Percentiles rank a stretch among this genome's conserved stretches.
phyloP scores from a whole-genome alignment of 202 grass and related monocot genomes.

The Hordeum pubiflorum region DNA sequence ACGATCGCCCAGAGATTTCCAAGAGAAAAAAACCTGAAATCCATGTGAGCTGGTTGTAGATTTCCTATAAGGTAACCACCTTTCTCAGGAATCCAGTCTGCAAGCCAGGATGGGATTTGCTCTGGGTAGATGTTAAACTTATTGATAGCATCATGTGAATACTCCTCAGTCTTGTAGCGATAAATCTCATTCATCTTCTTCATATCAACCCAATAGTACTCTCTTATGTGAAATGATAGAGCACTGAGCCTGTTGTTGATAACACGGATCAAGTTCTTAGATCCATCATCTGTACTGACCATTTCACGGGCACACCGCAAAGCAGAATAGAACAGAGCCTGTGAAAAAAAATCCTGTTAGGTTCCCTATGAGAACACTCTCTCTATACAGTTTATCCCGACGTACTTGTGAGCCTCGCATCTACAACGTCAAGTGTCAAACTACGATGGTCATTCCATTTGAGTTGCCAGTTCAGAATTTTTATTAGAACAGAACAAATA shows the following conservation, averaged over 20 bases:
- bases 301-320: slow-evolving; percentile 86
- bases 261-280: slow-evolving; percentile 63
- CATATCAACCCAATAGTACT: slow-evolving; percentile 99
- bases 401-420: neutral
- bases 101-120: slow-evolving; percentile 92
- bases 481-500: neutral
- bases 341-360: slow-evolving; percentile 32
- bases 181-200: slow-evolving; percentile 98
- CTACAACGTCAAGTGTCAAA: slow-evolving; percentile 20
- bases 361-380: neutral
- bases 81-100: slow-evolving; percentile 91
- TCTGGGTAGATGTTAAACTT: slow-evolving; percentile 97
- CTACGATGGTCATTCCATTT: neutral
- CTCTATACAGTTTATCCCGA: slow-evolving; percentile 6
- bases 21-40: slow-evolving; percentile 94
- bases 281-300: slow-evolving; percentile 59
- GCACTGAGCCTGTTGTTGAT: slow-evolving; percentile 83
- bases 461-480: neutral
- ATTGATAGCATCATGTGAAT: slow-evolving; percentile 90
- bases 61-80: slow-evolving; percentile 93
- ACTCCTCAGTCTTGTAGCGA: slow-evolving; percentile 93
- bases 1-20: slow-evolving; percentile 92
- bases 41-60: slow-evolving; percentile 91
- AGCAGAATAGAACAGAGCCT: slow-evolving; percentile 95
- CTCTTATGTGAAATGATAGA: slow-evolving; percentile 87